Base-by-base conservation (phyloP, 2,329 filamentous ascomycete species). In the Colletotrichum camelliae region DNA sequence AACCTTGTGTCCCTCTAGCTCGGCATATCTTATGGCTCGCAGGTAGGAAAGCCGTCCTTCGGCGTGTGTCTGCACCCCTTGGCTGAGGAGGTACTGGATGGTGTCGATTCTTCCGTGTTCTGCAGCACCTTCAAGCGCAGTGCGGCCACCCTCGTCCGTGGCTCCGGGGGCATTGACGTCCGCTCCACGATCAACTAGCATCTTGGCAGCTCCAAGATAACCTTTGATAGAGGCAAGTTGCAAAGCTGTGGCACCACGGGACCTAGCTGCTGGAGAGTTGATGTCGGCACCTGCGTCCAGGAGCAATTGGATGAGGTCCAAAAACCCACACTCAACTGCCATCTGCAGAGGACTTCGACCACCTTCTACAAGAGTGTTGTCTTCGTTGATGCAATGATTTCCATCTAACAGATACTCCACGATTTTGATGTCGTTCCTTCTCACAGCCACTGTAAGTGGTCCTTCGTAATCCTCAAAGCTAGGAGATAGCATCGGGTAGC, bases 61-160 rank as follows among this genome's bases (percentile, higher is more conserved):
- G 3, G 12, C 72, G 5, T 5, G 6, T 2, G 61, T 72, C 4
- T 9, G 5, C 0, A 10, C 37, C 6, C 61, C 68, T 9, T 39
- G 5, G 5, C 31, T 66, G 6, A 75, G 15, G 10, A 67, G 52
- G 4, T 67, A 48, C 9, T 48, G 55, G 4, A 64, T 21, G 24
- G 62, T 55, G 4, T 64, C 72, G 27, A 75, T 43, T 7, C 55
- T 52, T 1, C 68, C 68, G 15, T 67, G 18, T 7, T 75, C 68
- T 9, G 72, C 68, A 10, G 68, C 72, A 13, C 61, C 68, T 18
- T 75, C 72, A 3, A 75, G 8, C 1, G 72, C 37, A 1, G 72
- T 75, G 18, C 72, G 16, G 1, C 68, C 72, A 8, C 8, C 1
- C 2, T n/a, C 0, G 1, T 15, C 1, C 4, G 12, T 12, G 5